phyloP scores from a whole-genome alignment of 257 asterid species.

The Oldenlandia corymbosa region DNA sequence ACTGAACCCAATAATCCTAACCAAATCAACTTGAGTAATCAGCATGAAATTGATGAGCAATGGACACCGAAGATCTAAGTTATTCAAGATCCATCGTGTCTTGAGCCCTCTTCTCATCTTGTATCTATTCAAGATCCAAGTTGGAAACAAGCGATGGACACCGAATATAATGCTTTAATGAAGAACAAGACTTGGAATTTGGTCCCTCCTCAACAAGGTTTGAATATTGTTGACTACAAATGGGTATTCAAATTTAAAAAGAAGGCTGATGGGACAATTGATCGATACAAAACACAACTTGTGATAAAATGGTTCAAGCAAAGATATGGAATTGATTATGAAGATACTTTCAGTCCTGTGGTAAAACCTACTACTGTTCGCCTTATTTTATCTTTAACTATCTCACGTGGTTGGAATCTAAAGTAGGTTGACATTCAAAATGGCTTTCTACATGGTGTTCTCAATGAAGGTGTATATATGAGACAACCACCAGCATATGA shows the following conservation, averaged over 20 bases:
- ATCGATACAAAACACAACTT: neutral
- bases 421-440: neutral
- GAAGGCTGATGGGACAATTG: neutral
- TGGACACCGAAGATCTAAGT: too few relatives aligned
- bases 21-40: too few relatives aligned
- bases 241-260: neutral
- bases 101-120: neutral
- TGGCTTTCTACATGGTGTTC: neutral
- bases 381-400: too few relatives aligned
- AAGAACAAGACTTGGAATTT: neutral
- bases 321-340: neutral
- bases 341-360: neutral
- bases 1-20: too few relatives aligned
- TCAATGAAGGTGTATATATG: neutral
- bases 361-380: neutral
- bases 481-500: neutral
- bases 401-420: neutral
- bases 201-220: neutral
- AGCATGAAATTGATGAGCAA: neutral
- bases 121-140: neutral
- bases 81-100: too few relatives aligned
- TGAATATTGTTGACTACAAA: neutral
- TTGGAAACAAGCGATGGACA: neutral
- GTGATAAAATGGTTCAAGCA: neutral
- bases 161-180: neutral